phyloP scores from a whole-genome alignment of 495 filamentous ascomycete genomes.

The Symbiotaphrina buchneri region DNA sequence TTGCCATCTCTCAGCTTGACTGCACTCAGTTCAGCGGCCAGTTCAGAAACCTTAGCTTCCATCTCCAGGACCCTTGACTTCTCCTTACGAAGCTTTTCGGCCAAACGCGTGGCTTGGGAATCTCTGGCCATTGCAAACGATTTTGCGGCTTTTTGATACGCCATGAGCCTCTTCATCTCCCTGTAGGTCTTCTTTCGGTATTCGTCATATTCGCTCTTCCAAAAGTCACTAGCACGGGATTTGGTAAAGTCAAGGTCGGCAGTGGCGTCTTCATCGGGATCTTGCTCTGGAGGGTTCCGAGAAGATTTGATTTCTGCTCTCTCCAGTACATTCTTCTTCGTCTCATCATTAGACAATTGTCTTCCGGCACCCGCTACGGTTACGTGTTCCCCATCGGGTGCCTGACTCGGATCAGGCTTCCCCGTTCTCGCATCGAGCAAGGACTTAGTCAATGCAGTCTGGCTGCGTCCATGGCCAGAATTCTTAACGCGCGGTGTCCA shows the following conservation, averaged over 20 bases:
- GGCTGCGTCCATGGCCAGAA: constrained; percentile 4
- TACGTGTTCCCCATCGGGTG: no score
- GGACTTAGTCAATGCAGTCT: constrained; percentile 1
- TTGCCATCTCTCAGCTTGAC: background rate
- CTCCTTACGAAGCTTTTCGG: constrained; percentile 45
- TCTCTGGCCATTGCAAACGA: constrained; percentile 84
- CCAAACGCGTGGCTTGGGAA: constrained; percentile 45
- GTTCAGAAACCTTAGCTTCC: constrained; percentile 24
- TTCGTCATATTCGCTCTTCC: constrained; percentile 74
- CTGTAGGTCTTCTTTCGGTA: constrained; percentile 60
- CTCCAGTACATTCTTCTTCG: background rate
- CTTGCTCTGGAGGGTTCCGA: constrained; percentile 1
- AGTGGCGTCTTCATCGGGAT: constrained; percentile 30
- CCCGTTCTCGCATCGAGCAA: constrained; percentile 15
- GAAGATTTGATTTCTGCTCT: constrained; percentile 8
- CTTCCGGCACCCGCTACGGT: no score
- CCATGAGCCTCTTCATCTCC: constrained; percentile 57
- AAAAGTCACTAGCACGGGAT: constrained; percentile 74
- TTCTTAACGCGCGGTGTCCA: constrained; percentile 22
- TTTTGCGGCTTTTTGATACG: constrained; percentile 65
- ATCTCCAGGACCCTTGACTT: constrained; percentile 38
- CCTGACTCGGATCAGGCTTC: constrained; percentile 9
- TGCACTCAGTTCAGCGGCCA: constrained; percentile 8
- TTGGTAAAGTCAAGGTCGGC: constrained; percentile 59
- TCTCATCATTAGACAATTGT: no score